These are phyloP conservation scores for Aureobasidium sp. DNA, from an alignment of 2,329 filamentous ascomycete genomes.

Conservation along the genomic window DNA sequence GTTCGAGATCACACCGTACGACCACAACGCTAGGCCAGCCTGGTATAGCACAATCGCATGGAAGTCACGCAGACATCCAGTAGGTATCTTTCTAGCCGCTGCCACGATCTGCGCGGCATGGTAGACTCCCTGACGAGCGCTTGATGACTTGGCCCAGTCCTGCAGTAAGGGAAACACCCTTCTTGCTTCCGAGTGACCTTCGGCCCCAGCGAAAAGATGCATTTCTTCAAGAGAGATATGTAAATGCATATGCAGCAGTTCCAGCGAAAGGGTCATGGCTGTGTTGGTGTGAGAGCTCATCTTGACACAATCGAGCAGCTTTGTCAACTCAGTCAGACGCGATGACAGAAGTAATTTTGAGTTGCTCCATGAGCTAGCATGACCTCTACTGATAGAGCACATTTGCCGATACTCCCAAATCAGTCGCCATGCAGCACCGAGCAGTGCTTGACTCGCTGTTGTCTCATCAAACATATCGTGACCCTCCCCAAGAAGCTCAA, in stretches of 20 bases:
- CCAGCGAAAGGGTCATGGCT: slow-evolving; percentile 33
- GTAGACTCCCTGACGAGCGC: slow-evolving; percentile 56
- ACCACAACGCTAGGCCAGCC: slow-evolving; percentile 61
- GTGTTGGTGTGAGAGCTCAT: slow-evolving; percentile 31
- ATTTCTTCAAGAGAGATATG: slow-evolving; percentile 59
- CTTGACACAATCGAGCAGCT: slow-evolving; percentile 48
- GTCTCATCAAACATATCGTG: slow-evolving; percentile 49
- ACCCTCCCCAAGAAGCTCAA: slow-evolving; percentile 45
- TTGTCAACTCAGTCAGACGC: slow-evolving; percentile 56
- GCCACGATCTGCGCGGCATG: slow-evolving; percentile 62
- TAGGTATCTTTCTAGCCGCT: slow-evolving; percentile 43
- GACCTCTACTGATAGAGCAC: slow-evolving; percentile 45
- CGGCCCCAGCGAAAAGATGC: slow-evolving; percentile 60
- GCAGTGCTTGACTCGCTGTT: slow-evolving; percentile 51
- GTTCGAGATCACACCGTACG: slow-evolving; percentile 51
- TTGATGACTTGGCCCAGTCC: slow-evolving; percentile 50
- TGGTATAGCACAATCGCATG: slow-evolving; percentile 63
- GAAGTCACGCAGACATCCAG: slow-evolving; percentile 46
- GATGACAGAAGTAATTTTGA: slow-evolving; percentile 38
- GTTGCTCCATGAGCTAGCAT: slow-evolving; percentile 36
- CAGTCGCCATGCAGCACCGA: slow-evolving; percentile 59
- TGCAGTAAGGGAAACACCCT: slow-evolving; percentile 52
- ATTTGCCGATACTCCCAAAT: slow-evolving; percentile 61
- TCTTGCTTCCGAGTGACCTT: slow-evolving; percentile 58
- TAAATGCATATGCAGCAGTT: slow-evolving; percentile 55